A percentile compares a stretch with the other conserved stretches of the same genome.
phyloP scores from a whole-genome alignment of 2,329 filamentous ascomycete genomes.

The Colletotrichum graminicola region DNA sequence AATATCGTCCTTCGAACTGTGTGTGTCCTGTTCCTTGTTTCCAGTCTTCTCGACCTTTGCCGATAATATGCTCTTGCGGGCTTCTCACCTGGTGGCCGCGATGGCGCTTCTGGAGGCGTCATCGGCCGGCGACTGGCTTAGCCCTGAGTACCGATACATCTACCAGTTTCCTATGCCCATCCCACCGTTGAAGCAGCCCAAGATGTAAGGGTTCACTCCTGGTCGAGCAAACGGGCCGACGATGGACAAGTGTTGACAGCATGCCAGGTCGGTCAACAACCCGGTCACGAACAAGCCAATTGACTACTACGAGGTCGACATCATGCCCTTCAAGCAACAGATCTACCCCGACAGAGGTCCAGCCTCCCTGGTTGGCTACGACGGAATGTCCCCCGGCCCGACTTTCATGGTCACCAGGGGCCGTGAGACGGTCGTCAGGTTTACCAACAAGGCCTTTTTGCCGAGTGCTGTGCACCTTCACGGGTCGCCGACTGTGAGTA shows the following conservation, averaged over 20 bases:
- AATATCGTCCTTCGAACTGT: neutral
- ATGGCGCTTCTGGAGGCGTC: conserved; percentile 31
- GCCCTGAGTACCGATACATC: conserved; percentile 53
- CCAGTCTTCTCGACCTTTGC: neutral
- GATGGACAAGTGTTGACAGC: neutral
- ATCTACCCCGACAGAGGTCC: conserved; percentile 53
- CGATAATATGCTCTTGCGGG: conserved; percentile 25
- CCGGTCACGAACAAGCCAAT: conserved; percentile 48
- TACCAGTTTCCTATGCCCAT: conserved; percentile 59
- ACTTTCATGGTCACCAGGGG: conserved; percentile 63
- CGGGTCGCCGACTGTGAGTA: conserved; percentile 58
- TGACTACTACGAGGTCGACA: conserved; percentile 53
- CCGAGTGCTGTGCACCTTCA: conserved; percentile 66
- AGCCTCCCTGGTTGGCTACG: conserved; percentile 59
- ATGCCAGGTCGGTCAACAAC: conserved; percentile 38
- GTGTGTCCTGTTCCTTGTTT: conserved; percentile 3
- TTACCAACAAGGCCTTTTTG: conserved; percentile 61
- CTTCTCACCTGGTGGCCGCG: conserved; percentile 15
- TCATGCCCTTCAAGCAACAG: conserved; percentile 50
- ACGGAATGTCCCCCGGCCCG: conserved; percentile 67
- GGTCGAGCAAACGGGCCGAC: neutral
- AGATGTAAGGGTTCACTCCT: conserved; percentile 51
- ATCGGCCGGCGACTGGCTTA: conserved; percentile 44
- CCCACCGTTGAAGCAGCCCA: conserved; percentile 56
- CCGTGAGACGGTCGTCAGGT: conserved; percentile 65